Evolutionary conservation across 2,329 filamentous ascomycete species (phyloP).

Genomic region (Fusarium sp.): DNA sequence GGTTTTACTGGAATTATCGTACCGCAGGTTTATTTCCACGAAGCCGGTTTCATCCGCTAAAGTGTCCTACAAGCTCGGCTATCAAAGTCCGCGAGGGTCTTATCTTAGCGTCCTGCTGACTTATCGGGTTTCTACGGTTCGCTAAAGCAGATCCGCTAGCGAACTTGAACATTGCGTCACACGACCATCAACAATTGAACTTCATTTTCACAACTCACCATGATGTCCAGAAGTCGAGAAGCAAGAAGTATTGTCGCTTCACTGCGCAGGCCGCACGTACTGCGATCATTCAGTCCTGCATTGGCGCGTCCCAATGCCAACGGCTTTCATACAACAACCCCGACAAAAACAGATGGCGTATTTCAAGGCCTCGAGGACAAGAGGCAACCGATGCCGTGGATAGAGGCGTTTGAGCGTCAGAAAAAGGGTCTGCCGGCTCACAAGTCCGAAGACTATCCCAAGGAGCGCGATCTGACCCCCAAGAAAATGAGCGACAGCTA

Average conservation of each 20-base stretch:
- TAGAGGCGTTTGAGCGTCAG: conserved; percentile 42
- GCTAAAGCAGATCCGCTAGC: neutral
- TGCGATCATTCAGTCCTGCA: neutral
- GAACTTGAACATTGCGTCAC: conserved; percentile 22
- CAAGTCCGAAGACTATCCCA: neutral
- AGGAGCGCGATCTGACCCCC: conserved; percentile 42
- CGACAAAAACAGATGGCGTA: conserved; percentile 43
- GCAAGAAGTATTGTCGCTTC: conserved; percentile 6
- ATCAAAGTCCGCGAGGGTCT: neutral
- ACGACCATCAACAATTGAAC: neutral
- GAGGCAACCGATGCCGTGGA: conserved; percentile 44
- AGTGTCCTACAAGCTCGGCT: neutral
- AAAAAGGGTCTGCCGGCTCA: conserved; percentile 30
- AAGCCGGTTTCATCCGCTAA: conserved; percentile 11
- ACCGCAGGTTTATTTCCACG: neutral
- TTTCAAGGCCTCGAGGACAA: conserved; percentile 43
- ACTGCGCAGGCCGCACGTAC: neutral
- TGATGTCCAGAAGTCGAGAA: conserved; percentile 16
- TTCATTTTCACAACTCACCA: conserved; percentile 6
- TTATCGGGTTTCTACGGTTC: conserved; percentile 5
- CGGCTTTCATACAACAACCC: conserved; percentile 31
- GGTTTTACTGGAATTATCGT: neutral
- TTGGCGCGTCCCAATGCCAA: neutral
- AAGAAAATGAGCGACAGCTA: conserved; percentile 48
- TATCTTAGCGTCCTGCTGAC: neutral